A percentile compares a stretch with the other conserved stretches of the same genome.
Evolutionary conservation across 768 basidiomycete species (phyloP).

Genomic region (Tulasnella sp.): DNA sequence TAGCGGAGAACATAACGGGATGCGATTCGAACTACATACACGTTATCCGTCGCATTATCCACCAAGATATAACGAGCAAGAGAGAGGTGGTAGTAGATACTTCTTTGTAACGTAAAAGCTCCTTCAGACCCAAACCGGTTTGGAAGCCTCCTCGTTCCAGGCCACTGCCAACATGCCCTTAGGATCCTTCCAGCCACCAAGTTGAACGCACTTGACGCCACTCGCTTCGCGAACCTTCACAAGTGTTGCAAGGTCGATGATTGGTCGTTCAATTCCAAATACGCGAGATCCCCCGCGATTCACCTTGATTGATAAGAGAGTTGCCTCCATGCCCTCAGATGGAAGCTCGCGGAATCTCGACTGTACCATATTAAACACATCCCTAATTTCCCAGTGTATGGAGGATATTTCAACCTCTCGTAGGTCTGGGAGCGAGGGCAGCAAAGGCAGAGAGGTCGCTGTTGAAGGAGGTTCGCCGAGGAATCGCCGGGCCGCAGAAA

Average conservation of each 20-base stretch:
- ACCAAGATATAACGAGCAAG: too few species aligned
- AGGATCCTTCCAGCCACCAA: too few species aligned
- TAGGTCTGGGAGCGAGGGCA: neutral
- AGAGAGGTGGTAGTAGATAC: too few species aligned
- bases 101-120: too few species aligned
- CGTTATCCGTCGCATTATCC: too few species aligned
- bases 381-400: neutral
- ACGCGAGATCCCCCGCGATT: constrained; percentile 58
- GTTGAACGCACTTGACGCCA: too few species aligned
- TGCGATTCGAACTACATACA: too few species aligned
- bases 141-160: too few species aligned
- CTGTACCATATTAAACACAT: neutral
- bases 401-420: neutral
- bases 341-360: neutral
- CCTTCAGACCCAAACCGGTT: too few species aligned
- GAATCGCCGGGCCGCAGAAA: neutral
- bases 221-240: neutral
- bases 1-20: too few species aligned
- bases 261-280: constrained; percentile 50
- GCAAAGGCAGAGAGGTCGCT: neutral
- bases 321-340: neutral
- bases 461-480: neutral
- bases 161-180: too few species aligned
- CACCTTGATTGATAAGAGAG: constrained; percentile 42
- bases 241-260: constrained; percentile 29